Evolutionary conservation across 495 filamentous ascomycete species (phyloP).

Genomic region (Rostrohypoxylon terebratum): DNA sequence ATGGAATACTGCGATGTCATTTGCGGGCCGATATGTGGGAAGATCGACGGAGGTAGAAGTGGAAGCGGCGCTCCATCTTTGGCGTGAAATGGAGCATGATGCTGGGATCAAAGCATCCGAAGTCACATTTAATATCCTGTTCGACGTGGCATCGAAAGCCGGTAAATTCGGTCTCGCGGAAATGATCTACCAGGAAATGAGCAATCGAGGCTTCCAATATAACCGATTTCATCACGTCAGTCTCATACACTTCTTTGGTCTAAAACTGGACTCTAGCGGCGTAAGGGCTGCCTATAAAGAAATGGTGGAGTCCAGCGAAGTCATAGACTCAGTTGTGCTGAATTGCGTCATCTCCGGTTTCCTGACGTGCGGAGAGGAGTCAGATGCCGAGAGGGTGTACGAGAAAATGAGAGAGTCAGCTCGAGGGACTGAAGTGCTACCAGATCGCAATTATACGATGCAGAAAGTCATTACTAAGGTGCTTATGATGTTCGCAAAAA

Average conservation of each 20-base stretch:
- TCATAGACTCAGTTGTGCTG: conserved; percentile 87
- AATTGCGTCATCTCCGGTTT: conserved; percentile 87
- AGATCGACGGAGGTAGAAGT: conserved; percentile 71
- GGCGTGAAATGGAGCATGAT: conserved; percentile 87
- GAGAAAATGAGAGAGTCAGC: conserved; percentile 79
- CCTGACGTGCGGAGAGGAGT: conserved; percentile 74
- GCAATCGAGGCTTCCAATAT: conserved; percentile 68
- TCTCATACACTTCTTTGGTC: conserved; percentile 84
- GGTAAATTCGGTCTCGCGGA: conserved; percentile 85
- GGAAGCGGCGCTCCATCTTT: conserved; percentile 79
- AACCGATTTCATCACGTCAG: conserved; percentile 81
- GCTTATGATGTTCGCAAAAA: conserved; percentile 63
- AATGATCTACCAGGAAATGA: conserved; percentile 85
- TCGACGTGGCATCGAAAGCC: conserved; percentile 86
- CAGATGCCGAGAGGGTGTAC: conserved; percentile 81
- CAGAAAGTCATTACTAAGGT: conserved; percentile 67
- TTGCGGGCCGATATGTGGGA: conserved; percentile 77
- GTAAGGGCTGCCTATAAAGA: conserved; percentile 78
- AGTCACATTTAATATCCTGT: conserved; percentile 91
- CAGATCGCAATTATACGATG: conserved; percentile 56
- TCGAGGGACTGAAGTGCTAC: conserved; percentile 47
- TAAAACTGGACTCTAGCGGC: conserved; percentile 73
- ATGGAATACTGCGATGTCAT: conserved; percentile 87
- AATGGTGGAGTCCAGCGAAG: conserved; percentile 82
- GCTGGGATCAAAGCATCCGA: conserved; percentile 71